Base-by-base conservation (phyloP, 2,329 filamentous ascomycete genomes). In the Fusarium odoratissimum region DNA sequence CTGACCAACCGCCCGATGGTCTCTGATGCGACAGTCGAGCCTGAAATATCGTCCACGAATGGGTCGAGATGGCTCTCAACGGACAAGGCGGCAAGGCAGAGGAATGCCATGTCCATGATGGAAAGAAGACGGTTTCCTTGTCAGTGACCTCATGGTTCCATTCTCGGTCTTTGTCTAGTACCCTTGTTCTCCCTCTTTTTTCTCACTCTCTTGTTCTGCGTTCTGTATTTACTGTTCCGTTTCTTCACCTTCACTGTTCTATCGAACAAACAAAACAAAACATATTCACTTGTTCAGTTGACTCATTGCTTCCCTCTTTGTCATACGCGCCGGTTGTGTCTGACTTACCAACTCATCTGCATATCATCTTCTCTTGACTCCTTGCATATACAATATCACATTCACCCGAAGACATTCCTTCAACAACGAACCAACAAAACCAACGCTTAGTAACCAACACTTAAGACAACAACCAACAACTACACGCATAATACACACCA, bases 241-340 rank as follows among this genome's bases (percentile, higher is more conserved):
- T 51, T 67, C 51, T 48, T 66, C 57, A 41, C 57, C 60, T 33
- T 44, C 6, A 31, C 42, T 60, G 48, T 56, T 58, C 54, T n/a
- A 38, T 57, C 52, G 65, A 67, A 45, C 38, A 58, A 64, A 67
- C 70, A 72, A 74, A 69, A 71, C 33, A 74, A 54, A 42, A 35
- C n/a, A 48, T 46, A 48, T 25, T 35, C 49, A 42, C 49, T 74
- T 69, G 69, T 72, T 74, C 67, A 38, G 37, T 40, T 52, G 56
- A 44, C 52, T 64, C 57, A 57, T n/a, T 31, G 14, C 23, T 67
- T 44, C 46, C 35, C 31, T 46, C 52, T 67, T 65, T 60, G 45
- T 72, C 60, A 63, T 42, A 33, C 66, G 52, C 66, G 60, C 73
- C 74, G 71, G 71, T 40, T 74, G 71, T 74, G 71, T 67, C 57